Evolutionary conservation across 495 filamentous ascomycete genomes (phyloP), one percentile per base, ranked within the genome.

Genomic region (Tuber melanosporum): DNA sequence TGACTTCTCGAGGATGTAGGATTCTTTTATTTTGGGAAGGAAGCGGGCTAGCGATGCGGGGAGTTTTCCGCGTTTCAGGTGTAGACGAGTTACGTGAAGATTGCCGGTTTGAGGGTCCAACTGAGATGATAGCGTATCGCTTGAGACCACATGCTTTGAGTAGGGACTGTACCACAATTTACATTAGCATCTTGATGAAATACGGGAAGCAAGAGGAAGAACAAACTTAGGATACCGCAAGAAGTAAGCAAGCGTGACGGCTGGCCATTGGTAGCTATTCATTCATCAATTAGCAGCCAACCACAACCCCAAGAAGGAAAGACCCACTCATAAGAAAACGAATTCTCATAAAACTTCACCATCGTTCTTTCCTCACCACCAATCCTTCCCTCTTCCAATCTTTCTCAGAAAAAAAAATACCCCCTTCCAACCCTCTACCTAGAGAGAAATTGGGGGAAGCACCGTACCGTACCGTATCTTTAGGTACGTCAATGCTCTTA

Each of bases 241-340:
- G 88, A 98, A 98, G 89, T 97, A 99, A 86, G 95, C 95, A 78
- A 99, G 91, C 14, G 94, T 94, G 62, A 99, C 95, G 78, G 91
- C 90, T 7, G 82, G 82, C 82, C 82, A 83, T 76, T 83, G 79
- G 70, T 83, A 83, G 26, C 82, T 83, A 45, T 47, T 71, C 32
- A 39, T 39, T 41, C 70, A 72, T 22, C 14, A 57, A 74, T 46
- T 22, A 71, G 47, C 42, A 73, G 57, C 17, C 73, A 71, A 72
- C 47, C 72, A 70, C 71, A 75, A 45, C 70, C 66, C 44, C 15
- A 46, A 71, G 71, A 52, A 71, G 71, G 45, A 49, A 72, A 47
- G 39, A 92, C 91, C 85, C 97, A 97, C 85, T 93, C 90, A 87
- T 98, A 98, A 85, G 89, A 91, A 85, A 92, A 95, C 84, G 88